Base-by-base conservation (phyloP, 169 alveolate genomes). In the Theileria annulata region DNA sequence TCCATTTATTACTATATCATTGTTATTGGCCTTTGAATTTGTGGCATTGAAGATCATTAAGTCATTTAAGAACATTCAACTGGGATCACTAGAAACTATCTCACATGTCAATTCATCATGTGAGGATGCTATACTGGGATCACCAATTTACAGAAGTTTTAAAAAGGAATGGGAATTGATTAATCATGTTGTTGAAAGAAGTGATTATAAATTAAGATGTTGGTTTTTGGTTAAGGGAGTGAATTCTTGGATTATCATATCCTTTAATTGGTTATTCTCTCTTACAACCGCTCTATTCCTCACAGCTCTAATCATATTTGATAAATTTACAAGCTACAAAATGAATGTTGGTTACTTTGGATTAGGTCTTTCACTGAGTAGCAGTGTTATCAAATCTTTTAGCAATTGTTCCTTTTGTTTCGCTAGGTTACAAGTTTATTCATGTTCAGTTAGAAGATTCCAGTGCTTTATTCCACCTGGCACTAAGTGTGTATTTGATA, bases 111-210 rank as follows among this genome's bases (percentile, higher is more conserved):
- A 79, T 30, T 54, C 71, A 48, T 63, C 71, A 6, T 51, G 51
- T 27, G 81, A 67, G 13, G 73, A 49, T 25, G 87, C 67, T 0
- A 72, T 79, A 0, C 3, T 75, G 35, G 87, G 87, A 17, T 79
- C 87, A 10, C 78, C 12, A 3, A 72, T 79, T 0, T 79, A 79
- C 31, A 25, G 87, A 17, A 79, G 87, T 58, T 79, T 79, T 64
- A 63, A 74, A 5, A 79, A 37, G 67, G 82, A 79, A 27, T 47
- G 21, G n/a, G 19, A 49, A 35, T 67, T 72, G 15, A 28, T 79
- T 33, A 30, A 79, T 10, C 27, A 35, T 9, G 68, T 66, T 19
- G 19, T 72, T 60, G 21, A 19, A 35, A 2, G 60, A 19, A 64
- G 67, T 21, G 87, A 79, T n/a, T 23, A 72, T 21, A 62, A 15